Percentiles rank a stretch among this genome's conserved stretches.
phyloP scores from a whole-genome alignment of 2,329 filamentous ascomycete species.

The Aureobasidium mangrovei region DNA sequence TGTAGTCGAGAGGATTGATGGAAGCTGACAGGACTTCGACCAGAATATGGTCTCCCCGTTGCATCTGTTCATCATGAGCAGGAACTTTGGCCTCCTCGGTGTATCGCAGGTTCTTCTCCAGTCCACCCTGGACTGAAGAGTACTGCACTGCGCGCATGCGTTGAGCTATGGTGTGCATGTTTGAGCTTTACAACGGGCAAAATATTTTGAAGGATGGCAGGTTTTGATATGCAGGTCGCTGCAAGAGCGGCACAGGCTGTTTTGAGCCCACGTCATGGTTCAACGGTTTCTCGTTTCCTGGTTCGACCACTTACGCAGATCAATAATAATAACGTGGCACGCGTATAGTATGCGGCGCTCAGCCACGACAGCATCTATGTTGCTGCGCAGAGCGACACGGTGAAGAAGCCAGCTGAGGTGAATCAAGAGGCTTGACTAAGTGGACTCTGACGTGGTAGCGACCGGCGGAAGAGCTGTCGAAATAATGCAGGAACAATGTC shows the following conservation, averaged over 20 bases:
- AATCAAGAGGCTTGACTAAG: too few relatives aligned
- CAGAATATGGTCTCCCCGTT: conserved; percentile 26
- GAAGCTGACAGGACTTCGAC: conserved; percentile 37
- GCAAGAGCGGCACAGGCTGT: not conserved
- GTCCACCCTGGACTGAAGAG: conserved; percentile 21
- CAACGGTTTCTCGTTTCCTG: conserved; percentile 11
- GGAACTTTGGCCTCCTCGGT: conserved; percentile 22
- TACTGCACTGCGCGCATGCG: conserved; percentile 26
- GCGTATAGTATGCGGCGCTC: not conserved
- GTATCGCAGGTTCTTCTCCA: conserved; percentile 30
- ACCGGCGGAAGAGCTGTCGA: too few relatives aligned
- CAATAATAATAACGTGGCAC: not conserved
- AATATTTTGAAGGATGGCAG: not conserved
- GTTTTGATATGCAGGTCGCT: conserved; percentile 1
- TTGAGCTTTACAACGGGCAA: not conserved
- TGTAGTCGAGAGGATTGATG: conserved; percentile 45
- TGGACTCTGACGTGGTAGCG: too few relatives aligned
- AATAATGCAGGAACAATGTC: too few relatives aligned
- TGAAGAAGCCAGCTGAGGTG: not conserved
- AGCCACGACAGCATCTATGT: not conserved
- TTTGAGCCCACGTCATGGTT: conserved; percentile 10
- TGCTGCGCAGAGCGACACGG: too few relatives aligned
- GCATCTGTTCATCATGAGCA: conserved; percentile 5
- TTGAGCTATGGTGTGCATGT: conserved; percentile 1
- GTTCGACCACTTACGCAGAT: not conserved